Evolutionary conservation across 345 rosid species (phyloP).

Genomic region (Mercurialis annua): DNA sequence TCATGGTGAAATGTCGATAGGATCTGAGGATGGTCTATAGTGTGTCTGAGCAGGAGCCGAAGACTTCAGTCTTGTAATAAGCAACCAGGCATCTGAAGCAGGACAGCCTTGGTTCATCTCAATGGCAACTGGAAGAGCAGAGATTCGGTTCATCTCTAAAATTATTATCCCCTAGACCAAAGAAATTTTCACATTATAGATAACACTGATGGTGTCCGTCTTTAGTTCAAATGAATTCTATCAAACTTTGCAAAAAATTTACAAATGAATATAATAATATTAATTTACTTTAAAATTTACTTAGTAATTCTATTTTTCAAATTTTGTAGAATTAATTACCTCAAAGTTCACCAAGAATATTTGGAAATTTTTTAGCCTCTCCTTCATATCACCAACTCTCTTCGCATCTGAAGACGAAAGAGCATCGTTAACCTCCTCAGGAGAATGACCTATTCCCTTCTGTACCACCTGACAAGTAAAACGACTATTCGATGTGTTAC

Average conservation of each 20-base stretch:
- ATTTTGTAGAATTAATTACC: too few relatives aligned
- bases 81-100: conserved; percentile 67
- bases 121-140: conserved; percentile 56
- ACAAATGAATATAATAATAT: too few relatives aligned
- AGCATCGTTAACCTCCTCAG: conserved; percentile 74
- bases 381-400: conserved; percentile 50
- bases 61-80: conserved; percentile 54
- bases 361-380: conserved; percentile 64
- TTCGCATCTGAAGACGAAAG: conserved; percentile 60
- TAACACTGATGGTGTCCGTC: too few relatives aligned
- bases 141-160: conserved; percentile 54
- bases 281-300: too few relatives aligned
- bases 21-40: conserved; percentile 7
- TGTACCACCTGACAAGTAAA: conserved; percentile 59
- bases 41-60: conserved; percentile 24
- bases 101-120: conserved; percentile 76
- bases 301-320: too few relatives aligned
- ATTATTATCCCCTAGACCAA: conserved; percentile 69
- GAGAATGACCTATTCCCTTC: conserved; percentile 66
- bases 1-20: conserved; percentile 50
- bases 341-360: conserved; percentile 64
- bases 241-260: too few relatives aligned
- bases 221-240: too few relatives aligned
- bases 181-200: background rate
- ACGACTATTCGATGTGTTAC: conserved; percentile 15